Base-by-base conservation (phyloP, 2,329 filamentous ascomycete genomes). In the Pseudopithomyces chartarum region DNA sequence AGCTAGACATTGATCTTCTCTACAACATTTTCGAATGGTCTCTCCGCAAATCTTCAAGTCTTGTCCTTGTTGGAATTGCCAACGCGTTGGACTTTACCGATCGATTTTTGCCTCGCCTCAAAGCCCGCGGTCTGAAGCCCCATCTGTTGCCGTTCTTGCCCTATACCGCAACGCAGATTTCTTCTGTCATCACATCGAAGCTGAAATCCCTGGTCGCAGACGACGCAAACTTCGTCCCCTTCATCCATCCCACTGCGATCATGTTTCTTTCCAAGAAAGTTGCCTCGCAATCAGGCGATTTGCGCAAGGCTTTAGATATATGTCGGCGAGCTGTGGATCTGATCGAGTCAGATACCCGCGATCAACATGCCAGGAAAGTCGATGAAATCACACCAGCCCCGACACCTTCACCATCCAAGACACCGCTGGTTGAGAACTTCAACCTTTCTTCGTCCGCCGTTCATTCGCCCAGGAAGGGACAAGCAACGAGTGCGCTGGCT, bases 11-110 rank as follows among this genome's bases (percentile, higher is more conserved):
- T 56, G 92, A 96, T 65, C 89, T 95, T 53, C 81, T 99, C 13
- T 97, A 98, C 78, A 90, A 87, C 59, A 82, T 99, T n/a, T 97
- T 99, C 65, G 93, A 97, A 73, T 98, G 94, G 93, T 96, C 95
- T 1, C 81, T 99, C 68, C 86, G 91, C 60, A 87, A 87, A 61
- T 85, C 86, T 1, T 97, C 95, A 0, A 87, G 86, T 19, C 86
- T 99, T 5, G 81, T 95, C 34, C 81, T 99, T 17, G 85, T 99
- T 48, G 95, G 95, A 46, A 97, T 99, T 69, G 95, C 95, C 65
- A 99, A 99, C 70, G 95, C 95, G 3, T 82, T 99, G 52, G 95
- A 99, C 73, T 81, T 99, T 55, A 99, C 95, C 0, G 95, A 98
- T 73, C 90, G 95, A 10, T 97, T 97, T 66, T 83, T 99, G 19